Conservation (phyloP, 192 early-diverging fungal genomes). For the Coemansia erecta region DNA sequence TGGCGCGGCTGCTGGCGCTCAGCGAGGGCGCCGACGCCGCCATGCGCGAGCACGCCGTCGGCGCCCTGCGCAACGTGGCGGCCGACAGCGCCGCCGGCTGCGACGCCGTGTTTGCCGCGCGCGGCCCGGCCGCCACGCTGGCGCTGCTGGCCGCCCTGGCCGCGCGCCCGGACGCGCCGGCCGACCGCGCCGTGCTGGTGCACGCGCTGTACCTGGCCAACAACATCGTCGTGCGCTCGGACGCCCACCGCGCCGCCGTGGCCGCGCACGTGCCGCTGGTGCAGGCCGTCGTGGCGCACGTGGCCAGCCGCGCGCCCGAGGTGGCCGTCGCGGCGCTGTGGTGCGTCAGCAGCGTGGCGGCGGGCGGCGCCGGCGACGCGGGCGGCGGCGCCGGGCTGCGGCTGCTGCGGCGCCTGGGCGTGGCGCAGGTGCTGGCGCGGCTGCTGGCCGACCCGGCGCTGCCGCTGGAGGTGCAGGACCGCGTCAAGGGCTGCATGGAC, state of each 20-base stretch:
- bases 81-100: constrained; percentile 29
- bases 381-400: constrained; percentile 9
- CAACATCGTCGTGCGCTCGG: constrained; percentile 37
- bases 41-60: constrained; percentile 37
- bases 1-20: constrained; percentile 25
- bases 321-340: constrained; percentile 45
- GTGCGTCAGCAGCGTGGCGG: constrained; percentile 46
- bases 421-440: constrained; percentile 18
- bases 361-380: constrained; percentile 3
- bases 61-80: constrained; percentile 36
- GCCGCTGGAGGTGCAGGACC: constrained; percentile 38
- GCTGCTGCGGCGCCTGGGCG: constrained; percentile 15
- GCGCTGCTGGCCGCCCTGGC: constrained; percentile 22
- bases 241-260: constrained; percentile 17
- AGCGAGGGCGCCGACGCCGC: constrained; percentile 15
- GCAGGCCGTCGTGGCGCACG: constrained; percentile 16
- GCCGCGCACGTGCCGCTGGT: constrained; percentile 22
- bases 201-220: constrained; percentile 45
- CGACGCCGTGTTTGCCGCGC: constrained; percentile 19
- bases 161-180: constrained; percentile 4
- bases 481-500: constrained; percentile 48
- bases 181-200: constrained; percentile 11
- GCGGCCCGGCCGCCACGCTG: constrained; percentile 18
- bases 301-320: constrained; percentile 18
- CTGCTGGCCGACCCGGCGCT: constrained; percentile 20